A percentile compares a stretch with the other conserved stretches of the same genome.
These are phyloP conservation scores for Candida cerambycidarum DNA, from an alignment of 805 yeast species.

Conservation along the genomic window DNA sequence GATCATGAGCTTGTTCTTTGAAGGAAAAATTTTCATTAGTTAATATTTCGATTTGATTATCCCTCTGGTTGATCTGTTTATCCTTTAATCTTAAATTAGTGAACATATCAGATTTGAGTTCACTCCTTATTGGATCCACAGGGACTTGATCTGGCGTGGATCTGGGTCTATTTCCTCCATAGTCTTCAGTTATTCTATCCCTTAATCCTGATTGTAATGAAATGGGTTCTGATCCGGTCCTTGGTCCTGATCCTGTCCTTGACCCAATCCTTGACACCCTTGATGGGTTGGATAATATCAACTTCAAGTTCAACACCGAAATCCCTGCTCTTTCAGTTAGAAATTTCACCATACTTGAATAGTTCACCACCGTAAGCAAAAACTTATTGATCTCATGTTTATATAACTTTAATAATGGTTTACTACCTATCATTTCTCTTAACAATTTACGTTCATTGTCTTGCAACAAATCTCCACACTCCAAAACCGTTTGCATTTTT, in stretches of 20 bases:
- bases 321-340: conserved; percentile 23
- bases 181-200: background rate
- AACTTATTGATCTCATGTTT: conserved; percentile 24
- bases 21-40: conserved; percentile 14
- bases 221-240: background rate
- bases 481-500: conserved; percentile 22
- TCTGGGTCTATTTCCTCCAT: too few species aligned
- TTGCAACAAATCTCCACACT: conserved; percentile 18
- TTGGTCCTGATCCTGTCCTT: background rate
- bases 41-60: conserved; percentile 13
- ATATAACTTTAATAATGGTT: conserved; percentile 21
- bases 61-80: conserved; percentile 16
- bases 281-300: conserved; percentile 10
- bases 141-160: too few species aligned
- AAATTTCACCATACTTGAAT: conserved; percentile 20
- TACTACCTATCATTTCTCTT: conserved; percentile 18
- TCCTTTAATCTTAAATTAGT: conserved; percentile 9
- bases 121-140: background rate
- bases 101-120: conserved; percentile 1
- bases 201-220: background rate
- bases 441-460: conserved; percentile 18
- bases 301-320: conserved; percentile 8
- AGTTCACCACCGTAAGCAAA: conserved; percentile 23
- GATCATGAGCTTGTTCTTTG: conserved; percentile 7
- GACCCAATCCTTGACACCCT: background rate